phyloP scores from a whole-genome alignment of 2,329 filamentous ascomycete species.

The Stemphylium vesicarium region DNA sequence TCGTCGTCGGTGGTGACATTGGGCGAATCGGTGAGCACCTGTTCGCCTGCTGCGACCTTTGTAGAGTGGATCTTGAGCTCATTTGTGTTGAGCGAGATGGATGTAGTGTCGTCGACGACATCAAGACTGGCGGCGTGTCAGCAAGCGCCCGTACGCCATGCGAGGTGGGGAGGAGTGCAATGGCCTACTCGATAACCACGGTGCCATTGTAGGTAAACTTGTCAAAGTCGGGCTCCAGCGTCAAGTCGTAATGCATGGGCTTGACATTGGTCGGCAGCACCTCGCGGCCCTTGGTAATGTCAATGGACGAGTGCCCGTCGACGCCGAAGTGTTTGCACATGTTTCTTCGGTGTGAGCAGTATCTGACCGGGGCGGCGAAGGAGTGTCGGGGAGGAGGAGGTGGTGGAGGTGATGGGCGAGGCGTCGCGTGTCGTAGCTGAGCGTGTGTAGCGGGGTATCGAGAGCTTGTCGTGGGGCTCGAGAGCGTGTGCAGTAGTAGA shows the following conservation, averaged over 20 bases:
- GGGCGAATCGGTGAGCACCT: slow-evolving; percentile 65
- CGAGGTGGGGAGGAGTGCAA: not conserved
- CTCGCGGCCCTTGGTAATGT: slow-evolving; percentile 73
- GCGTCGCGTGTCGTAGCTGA: slow-evolving; percentile 29
- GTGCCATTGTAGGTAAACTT: slow-evolving; percentile 86
- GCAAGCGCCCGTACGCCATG: slow-evolving; percentile 4
- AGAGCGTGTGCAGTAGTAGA: slow-evolving; percentile 33
- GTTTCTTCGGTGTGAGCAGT: slow-evolving; percentile 77
- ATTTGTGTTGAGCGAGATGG: slow-evolving; percentile 84
- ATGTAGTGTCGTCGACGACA: slow-evolving; percentile 81
- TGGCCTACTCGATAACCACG: slow-evolving; percentile 75
- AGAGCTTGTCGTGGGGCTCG: slow-evolving; percentile 34
- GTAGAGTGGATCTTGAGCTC: slow-evolving; percentile 83
- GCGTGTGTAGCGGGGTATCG: slow-evolving; percentile 37
- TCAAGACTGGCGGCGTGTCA: slow-evolving; percentile 64
- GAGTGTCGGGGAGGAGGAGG: slow-evolving; percentile 25
- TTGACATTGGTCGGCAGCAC: slow-evolving; percentile 91
- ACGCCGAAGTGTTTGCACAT: slow-evolving; percentile 72
- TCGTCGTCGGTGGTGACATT: slow-evolving; percentile 76
- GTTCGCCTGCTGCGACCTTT: slow-evolving; percentile 68
- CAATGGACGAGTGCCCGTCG: slow-evolving; percentile 62
- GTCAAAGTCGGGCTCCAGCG: slow-evolving; percentile 87
- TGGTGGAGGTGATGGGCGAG: slow-evolving; percentile 26
- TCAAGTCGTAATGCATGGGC: slow-evolving; percentile 89
- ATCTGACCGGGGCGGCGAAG: slow-evolving; percentile 47